These are phyloP conservation scores for Aphanomyces astaci DNA, from an alignment of 352 stramenopile genomes.

Conservation along the genomic window DNA sequence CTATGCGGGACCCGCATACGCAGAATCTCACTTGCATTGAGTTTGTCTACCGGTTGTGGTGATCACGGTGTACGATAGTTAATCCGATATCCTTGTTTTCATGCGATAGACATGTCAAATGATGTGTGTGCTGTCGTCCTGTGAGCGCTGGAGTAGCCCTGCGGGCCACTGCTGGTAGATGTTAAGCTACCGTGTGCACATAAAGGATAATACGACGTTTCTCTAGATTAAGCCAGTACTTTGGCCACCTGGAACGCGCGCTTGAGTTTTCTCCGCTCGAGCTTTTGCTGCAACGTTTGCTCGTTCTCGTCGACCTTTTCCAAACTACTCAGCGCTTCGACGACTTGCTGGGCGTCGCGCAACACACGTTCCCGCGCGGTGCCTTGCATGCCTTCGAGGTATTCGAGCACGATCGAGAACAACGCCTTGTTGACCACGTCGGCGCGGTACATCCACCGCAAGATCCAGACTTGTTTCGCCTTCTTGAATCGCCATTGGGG, in stretches of 20 bases:
- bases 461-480: slow-evolving; percentile 76
- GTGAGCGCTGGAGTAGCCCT: too few species aligned
- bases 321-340: background rate
- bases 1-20: too few species aligned
- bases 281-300: slow-evolving; percentile 25
- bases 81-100: too few species aligned
- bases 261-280: slow-evolving; percentile 68
- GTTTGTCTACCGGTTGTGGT: too few species aligned
- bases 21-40: too few species aligned
- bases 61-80: too few species aligned
- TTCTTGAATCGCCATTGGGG: slow-evolving; percentile 82
- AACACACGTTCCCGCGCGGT: slow-evolving; percentile 57
- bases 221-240: slow-evolving; percentile 38
- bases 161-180: too few species aligned
- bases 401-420: slow-evolving; percentile 66
- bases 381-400: slow-evolving; percentile 61
- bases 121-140: too few species aligned
- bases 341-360: slow-evolving; percentile 38
- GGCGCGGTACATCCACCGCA: slow-evolving; percentile 76
- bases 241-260: slow-evolving; percentile 68
- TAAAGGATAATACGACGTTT: background rate
- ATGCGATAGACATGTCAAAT: too few species aligned
- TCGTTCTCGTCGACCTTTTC: slow-evolving; percentile 15
- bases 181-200: too few species aligned
- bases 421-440: slow-evolving; percentile 69